phyloP scores from a whole-genome alignment of 352 stramenopile species.

The Globisporangium splendens region DNA sequence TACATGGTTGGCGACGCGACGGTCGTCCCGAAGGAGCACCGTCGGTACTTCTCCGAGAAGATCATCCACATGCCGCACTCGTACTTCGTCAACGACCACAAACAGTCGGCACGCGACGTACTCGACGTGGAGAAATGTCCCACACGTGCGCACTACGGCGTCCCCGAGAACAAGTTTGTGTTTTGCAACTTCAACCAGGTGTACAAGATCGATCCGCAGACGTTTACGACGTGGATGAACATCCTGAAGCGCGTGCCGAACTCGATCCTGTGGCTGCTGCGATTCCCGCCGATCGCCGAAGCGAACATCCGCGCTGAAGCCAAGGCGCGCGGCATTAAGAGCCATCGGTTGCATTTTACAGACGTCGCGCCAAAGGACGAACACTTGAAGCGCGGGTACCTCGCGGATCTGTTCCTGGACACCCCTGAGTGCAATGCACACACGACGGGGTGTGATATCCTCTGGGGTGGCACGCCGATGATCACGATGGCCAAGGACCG shows the following conservation, averaged over 20 bases:
- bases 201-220: conserved; percentile 93
- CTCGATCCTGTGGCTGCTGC: conserved; percentile 89
- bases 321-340: conserved; percentile 57
- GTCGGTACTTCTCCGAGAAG: conserved; percentile 84
- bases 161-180: conserved; percentile 91
- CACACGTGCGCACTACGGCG: conserved; percentile 81
- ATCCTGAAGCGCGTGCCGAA: conserved; percentile 91
- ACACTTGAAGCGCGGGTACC: conserved; percentile 84
- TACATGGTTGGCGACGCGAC: conserved; percentile 90
- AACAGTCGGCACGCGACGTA: conserved; percentile 78
- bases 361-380: conserved; percentile 88
- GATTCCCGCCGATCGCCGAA: conserved; percentile 79
- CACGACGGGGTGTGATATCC: conserved; percentile 90
- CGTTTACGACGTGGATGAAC: conserved; percentile 91
- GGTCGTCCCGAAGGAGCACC: conserved; percentile 63
- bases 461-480: conserved; percentile 91
- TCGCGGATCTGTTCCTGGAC: conserved; percentile 92
- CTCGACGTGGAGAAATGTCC: conserved; percentile 75
- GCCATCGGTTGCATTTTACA: conserved; percentile 76
- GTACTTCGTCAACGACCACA: conserved; percentile 94
- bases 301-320: conserved; percentile 86
- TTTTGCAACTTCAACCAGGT: conserved; percentile 95
- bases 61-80: conserved; percentile 91
- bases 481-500: conserved; percentile 89
- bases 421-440: conserved; percentile 90